Conservation (phyloP, 2,329 filamentous ascomycete species). For the Thelonectria olida region DNA sequence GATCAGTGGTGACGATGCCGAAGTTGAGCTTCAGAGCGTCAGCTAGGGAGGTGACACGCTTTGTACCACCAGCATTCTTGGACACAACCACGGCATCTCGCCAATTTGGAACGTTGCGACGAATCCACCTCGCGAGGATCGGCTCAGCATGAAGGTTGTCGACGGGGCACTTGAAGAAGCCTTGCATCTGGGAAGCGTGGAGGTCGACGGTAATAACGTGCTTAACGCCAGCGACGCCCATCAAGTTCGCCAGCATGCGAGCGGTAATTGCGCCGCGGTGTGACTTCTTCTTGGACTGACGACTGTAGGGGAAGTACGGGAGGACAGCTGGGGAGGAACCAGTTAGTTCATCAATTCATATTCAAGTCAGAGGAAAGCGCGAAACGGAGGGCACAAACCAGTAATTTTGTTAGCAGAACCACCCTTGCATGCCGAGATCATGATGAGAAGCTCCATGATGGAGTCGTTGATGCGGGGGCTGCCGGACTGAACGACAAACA, state of each 20-base stretch:
- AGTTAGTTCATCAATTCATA: slow-evolving; percentile 28
- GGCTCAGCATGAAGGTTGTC: slow-evolving; percentile 98
- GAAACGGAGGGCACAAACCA: slow-evolving; percentile 64
- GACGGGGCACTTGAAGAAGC: slow-evolving; percentile 97
- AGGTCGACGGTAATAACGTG: slow-evolving; percentile 98
- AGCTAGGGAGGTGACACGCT: slow-evolving; percentile 93
- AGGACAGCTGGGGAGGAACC: slow-evolving; percentile 72
- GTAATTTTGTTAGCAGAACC: slow-evolving; percentile 97
- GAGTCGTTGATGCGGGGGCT: slow-evolving; percentile 97
- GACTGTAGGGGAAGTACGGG: slow-evolving; percentile 98
- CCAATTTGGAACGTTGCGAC: slow-evolving; percentile 87
- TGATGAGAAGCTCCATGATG: slow-evolving; percentile 98
- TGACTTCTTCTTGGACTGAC: slow-evolving; percentile 99
- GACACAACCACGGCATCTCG: slow-evolving; percentile 93
- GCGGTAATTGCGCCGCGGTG: slow-evolving; percentile 96
- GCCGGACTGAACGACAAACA: slow-evolving; percentile 98
- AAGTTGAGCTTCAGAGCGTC: slow-evolving; percentile 98
- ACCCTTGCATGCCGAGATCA: slow-evolving; percentile 98
- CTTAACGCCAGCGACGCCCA: slow-evolving; percentile 92
- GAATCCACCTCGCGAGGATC: slow-evolving; percentile 94
- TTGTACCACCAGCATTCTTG: slow-evolving; percentile 97
- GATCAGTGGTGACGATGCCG: slow-evolving; percentile 91
- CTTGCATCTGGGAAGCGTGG: slow-evolving; percentile 98
- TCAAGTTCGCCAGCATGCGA: slow-evolving; percentile 94
- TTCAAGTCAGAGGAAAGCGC: neutral